Conservation (phyloP, 2,329 filamentous ascomycete species). For the Lasiodiplodia sp. region DNA sequence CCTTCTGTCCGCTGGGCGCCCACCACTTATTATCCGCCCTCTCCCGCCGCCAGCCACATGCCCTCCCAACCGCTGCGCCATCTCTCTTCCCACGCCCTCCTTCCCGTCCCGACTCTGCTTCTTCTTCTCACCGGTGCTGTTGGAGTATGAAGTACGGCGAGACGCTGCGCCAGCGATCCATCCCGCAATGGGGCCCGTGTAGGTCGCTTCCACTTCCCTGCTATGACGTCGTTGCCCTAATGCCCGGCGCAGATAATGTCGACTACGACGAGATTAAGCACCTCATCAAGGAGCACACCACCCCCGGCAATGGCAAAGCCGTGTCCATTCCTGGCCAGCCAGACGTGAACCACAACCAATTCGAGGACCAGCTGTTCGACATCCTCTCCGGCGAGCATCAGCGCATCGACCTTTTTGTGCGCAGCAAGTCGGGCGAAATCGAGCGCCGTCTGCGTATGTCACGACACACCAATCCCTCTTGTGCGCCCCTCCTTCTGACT, state of each 20-base stretch:
- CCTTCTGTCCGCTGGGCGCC: neutral
- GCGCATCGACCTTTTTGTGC: conserved; percentile 78
- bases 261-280: conserved; percentile 89
- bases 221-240: conserved; percentile 34
- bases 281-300: conserved; percentile 82
- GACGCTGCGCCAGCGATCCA: conserved; percentile 75
- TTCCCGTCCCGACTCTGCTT: neutral
- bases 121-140: neutral
- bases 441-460: conserved; percentile 70
- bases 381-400: conserved; percentile 79
- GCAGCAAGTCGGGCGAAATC: conserved; percentile 81
- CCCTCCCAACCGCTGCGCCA: neutral
- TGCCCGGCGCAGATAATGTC: conserved; percentile 71
- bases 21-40: conserved; percentile 18
- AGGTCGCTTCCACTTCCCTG: conserved; percentile 38
- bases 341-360: conserved; percentile 63
- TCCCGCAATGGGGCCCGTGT: conserved; percentile 83
- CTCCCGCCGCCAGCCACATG: conserved; percentile 7
- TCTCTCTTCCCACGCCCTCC: neutral
- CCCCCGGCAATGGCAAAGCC: conserved; percentile 71
- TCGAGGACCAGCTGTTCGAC: conserved; percentile 74
- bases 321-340: conserved; percentile 76
- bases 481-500: conserved; percentile 27
- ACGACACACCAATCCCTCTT: conserved; percentile 32
- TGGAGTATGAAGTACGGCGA: conserved; percentile 76